Percentiles rank a stretch among this genome's conserved stretches.
Conservation (phyloP, 2,329 filamentous ascomycete genomes). For the Amauroascus verrucosus region DNA sequence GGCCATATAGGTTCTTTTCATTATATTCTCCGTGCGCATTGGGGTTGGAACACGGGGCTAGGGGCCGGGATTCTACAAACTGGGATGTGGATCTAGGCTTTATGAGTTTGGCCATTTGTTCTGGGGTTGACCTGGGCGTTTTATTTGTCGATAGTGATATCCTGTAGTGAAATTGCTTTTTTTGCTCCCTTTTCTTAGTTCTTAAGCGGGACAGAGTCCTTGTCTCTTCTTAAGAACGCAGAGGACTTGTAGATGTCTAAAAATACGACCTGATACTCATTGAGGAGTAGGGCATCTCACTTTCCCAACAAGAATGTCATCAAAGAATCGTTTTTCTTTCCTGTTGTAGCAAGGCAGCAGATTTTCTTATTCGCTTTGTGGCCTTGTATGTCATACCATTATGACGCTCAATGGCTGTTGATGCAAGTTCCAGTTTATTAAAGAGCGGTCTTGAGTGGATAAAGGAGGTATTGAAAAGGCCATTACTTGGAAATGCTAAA, state of each 20-base stretch:
- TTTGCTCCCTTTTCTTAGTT: background rate
- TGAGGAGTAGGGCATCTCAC: too few relatives aligned
- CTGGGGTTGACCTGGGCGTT: background rate
- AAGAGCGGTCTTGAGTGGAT: too few relatives aligned
- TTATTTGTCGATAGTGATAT: constrained; percentile 2
- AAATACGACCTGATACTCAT: too few relatives aligned
- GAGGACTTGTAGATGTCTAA: background rate
- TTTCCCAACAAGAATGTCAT: too few relatives aligned
- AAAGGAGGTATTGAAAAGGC: too few relatives aligned
- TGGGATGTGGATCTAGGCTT: background rate
- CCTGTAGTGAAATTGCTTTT: background rate
- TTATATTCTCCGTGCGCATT: background rate
- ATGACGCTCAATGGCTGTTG: too few relatives aligned
- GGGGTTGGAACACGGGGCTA: background rate
- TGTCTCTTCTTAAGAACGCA: background rate
- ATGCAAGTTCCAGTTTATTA: too few relatives aligned
- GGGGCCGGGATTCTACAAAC: background rate
- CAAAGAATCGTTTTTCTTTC: too few relatives aligned
- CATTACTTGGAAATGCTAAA: too few relatives aligned
- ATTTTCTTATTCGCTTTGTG: too few relatives aligned
- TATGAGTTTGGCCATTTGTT: background rate
- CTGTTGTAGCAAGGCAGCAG: too few relatives aligned
- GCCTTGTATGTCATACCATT: too few relatives aligned
- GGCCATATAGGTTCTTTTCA: background rate
- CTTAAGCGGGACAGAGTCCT: background rate